Percentiles rank a stretch among this genome's conserved stretches.
These are phyloP conservation scores for Termitomyces bulborhizus DNA, from an alignment of 768 basidiomycete species.

Conservation along the genomic window DNA sequence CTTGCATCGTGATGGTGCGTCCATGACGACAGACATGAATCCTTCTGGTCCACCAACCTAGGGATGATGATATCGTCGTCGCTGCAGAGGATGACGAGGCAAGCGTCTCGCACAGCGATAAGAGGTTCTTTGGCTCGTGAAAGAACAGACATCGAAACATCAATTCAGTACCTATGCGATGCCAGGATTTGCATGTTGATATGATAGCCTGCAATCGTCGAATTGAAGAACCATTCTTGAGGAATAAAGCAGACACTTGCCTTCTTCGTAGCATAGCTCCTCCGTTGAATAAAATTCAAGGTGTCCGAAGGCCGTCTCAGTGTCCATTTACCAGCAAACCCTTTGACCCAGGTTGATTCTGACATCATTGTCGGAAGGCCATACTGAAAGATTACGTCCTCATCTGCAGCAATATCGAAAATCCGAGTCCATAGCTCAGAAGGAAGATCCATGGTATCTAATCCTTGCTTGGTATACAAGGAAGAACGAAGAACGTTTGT, in stretches of 20 bases:
- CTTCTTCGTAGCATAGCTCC: slow-evolving; percentile 63
- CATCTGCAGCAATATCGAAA: slow-evolving; percentile 65
- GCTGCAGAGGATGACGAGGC: slow-evolving; percentile 33
- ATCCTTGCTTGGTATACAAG: neutral
- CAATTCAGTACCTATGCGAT: slow-evolving; percentile 53
- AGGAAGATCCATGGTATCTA: slow-evolving; percentile 37
- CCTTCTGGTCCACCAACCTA: slow-evolving; percentile 70
- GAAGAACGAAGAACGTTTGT: too few relatives aligned
- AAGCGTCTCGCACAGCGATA: slow-evolving; percentile 44
- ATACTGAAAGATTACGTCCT: slow-evolving; percentile 60
- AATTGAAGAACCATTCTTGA: neutral
- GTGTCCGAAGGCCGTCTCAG: slow-evolving; percentile 57
- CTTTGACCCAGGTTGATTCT: slow-evolving; percentile 60
- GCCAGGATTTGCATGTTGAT: slow-evolving; percentile 61
- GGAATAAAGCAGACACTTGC: slow-evolving; percentile 26
- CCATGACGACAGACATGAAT: slow-evolving; percentile 59
- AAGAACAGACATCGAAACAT: slow-evolving; percentile 69
- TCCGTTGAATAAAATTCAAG: slow-evolving; percentile 48
- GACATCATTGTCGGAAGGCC: slow-evolving; percentile 58
- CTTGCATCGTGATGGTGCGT: slow-evolving; percentile 35
- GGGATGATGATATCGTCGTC: slow-evolving; percentile 33
- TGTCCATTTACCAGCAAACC: slow-evolving; percentile 42
- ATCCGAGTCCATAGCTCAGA: slow-evolving; percentile 67
- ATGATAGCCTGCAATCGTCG: slow-evolving; percentile 43
- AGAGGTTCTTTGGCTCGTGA: slow-evolving; percentile 49